These are phyloP conservation scores for Diversispora eburnea DNA, from an alignment of 192 early-diverging fungal genomes.

Conservation along the genomic window DNA sequence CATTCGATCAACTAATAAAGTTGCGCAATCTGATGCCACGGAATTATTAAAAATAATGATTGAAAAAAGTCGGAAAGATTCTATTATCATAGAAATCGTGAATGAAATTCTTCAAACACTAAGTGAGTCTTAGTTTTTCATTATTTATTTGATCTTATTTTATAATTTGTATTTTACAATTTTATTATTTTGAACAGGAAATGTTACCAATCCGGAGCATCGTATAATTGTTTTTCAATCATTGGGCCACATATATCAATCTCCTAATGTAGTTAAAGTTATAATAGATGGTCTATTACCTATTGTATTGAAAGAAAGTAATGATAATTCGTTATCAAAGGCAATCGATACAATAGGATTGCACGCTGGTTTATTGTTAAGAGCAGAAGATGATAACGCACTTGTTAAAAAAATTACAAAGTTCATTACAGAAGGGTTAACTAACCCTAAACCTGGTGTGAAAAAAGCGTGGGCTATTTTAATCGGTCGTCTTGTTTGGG, in stretches of 20 bases:
- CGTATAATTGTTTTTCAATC: constrained; percentile 60
- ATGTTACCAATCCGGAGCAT: constrained; percentile 63
- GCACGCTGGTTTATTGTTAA: constrained; percentile 52
- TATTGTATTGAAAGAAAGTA: constrained; percentile 75
- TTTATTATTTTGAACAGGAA: constrained; percentile 32
- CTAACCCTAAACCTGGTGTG: constrained; percentile 54
- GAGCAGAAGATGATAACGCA: constrained; percentile 35
- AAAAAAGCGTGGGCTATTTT: constrained; percentile 67
- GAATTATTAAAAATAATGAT: constrained; percentile 59
- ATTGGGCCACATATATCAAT: constrained; percentile 39
- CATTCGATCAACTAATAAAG: constrained; percentile 62
- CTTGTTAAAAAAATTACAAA: constrained; percentile 46
- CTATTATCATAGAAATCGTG: constrained; percentile 55
- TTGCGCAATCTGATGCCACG: constrained; percentile 52
- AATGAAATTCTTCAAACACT: constrained; percentile 54
- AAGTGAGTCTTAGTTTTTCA: constrained; percentile 15
- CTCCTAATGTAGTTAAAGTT: constrained; percentile 32
- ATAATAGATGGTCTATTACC: constrained; percentile 60
- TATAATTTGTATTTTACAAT: constrained; percentile 35
- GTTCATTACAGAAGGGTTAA: constrained; percentile 53
- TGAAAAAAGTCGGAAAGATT: constrained; percentile 42
- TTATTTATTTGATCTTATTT: constrained; percentile 37
- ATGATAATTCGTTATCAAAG: constrained; percentile 61
- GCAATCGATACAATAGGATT: constrained; percentile 57
- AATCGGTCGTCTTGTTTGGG: constrained; percentile 56